These are phyloP conservation scores for Claviceps paspali DNA, from an alignment of 2,329 filamentous ascomycete genomes.

Conservation along the genomic window DNA sequence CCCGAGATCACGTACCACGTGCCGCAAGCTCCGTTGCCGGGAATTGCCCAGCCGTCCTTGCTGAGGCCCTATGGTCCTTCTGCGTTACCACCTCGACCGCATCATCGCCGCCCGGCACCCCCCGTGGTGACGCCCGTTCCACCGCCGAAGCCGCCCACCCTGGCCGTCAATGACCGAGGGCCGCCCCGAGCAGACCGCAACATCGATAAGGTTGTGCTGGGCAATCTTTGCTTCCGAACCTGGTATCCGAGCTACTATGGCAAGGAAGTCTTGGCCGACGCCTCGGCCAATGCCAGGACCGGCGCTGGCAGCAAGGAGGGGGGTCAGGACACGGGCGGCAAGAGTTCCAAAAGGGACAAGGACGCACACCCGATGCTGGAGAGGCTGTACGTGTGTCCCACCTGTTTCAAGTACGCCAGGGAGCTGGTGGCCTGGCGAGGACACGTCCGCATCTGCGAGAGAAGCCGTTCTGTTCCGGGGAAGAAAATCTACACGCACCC, in stretches of 20 bases:
- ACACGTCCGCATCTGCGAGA: constrained; percentile 43
- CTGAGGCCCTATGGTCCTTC: constrained; percentile 20
- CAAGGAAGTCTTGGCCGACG: constrained; percentile 50
- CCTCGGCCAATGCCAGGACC: constrained; percentile 16
- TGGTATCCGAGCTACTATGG: constrained; percentile 90
- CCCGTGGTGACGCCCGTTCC: constrained; percentile 18
- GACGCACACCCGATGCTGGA: constrained; percentile 36
- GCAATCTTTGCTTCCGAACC: constrained; percentile 67
- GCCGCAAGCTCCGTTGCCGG: constrained; percentile 17
- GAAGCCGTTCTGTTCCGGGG: constrained; percentile 41
- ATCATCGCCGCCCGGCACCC: constrained; percentile 14
- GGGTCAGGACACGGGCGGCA: constrained; percentile 14
- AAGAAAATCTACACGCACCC: constrained; percentile 57
- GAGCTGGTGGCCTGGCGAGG: constrained; percentile 42
- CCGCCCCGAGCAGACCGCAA: constrained; percentile 48
- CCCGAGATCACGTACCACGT: constrained; percentile 27
- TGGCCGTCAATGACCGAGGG: constrained; percentile 15
- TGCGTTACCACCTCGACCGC: constrained; percentile 16
- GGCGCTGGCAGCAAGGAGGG: constrained; percentile 14
- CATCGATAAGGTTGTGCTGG: constrained; percentile 74
- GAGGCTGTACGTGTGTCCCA: constrained; percentile 71
- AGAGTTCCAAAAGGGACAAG: constrained; percentile 19
- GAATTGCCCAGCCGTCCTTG: constrained; percentile 14
- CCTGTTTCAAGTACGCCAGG: constrained; percentile 84
- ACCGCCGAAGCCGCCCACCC: constrained; percentile 19